A percentile compares a stretch with the other conserved stretches of the same genome.
phyloP scores from a whole-genome alignment of 1,284 basidiomycete species.

The Ganoderma boninense region DNA sequence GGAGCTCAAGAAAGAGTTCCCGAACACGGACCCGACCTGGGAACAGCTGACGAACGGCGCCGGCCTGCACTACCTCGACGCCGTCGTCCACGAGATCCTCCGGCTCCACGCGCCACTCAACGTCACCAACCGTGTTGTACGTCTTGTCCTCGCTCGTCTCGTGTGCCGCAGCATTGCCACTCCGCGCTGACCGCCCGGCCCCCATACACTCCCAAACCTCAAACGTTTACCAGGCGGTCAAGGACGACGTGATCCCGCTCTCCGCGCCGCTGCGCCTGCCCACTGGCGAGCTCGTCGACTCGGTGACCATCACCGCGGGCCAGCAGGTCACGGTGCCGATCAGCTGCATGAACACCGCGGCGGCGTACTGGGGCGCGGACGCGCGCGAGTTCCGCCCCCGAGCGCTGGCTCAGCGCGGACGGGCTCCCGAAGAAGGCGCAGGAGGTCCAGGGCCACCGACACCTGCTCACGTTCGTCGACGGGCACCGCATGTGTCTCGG shows the following conservation, averaged over 20 bases:
- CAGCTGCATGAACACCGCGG: conserved; percentile 54
- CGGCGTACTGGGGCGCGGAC: conserved; percentile 53
- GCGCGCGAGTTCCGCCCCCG: conserved; percentile 40
- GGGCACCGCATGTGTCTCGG: conserved; percentile 53
- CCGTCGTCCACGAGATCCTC: conserved; percentile 42
- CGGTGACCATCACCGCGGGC: conserved; percentile 55
- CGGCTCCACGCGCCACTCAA: conserved; percentile 37
- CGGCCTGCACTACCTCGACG: conserved; percentile 46
- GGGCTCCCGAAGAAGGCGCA: conserved; percentile 39
- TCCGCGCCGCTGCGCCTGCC: conserved; percentile 48
- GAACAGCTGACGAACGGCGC: conserved; percentile 41
- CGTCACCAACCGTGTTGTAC: conserved; percentile 32
- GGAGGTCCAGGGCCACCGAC: conserved; percentile 50
- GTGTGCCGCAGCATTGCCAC: conserved; percentile 15
- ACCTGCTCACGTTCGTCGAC: conserved; percentile 51
- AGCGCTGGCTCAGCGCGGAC: conserved; percentile 36
- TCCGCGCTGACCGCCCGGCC: neutral
- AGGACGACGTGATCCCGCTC: conserved; percentile 65
- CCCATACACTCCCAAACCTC: conserved; percentile 16
- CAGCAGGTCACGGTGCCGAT: conserved; percentile 51
- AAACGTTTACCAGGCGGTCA: conserved; percentile 30
- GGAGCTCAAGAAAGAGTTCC: conserved; percentile 46
- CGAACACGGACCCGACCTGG: conserved; percentile 42
- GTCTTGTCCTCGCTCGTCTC: conserved; percentile 21
- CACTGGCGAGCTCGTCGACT: conserved; percentile 47